Evolutionary conservation across 208 protist genomes (phyloP).

Genomic region (Trichomonas gallinae): DNA sequence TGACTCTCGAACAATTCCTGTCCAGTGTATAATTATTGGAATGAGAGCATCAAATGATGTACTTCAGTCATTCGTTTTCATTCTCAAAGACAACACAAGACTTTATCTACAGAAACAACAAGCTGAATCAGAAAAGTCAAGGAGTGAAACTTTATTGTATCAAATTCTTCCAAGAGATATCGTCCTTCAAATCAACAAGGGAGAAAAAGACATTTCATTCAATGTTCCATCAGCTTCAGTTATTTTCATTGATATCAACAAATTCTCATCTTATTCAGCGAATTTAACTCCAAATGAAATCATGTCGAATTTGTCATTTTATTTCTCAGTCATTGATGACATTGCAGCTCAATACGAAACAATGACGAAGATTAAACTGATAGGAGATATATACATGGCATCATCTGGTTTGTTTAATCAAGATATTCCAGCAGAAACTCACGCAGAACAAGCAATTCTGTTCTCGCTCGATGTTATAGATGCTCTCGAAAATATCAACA

Average conservation of each 20-base stretch:
- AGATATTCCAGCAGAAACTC: background rate
- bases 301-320: background rate
- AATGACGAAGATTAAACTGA: background rate
- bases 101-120: background rate
- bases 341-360: background rate
- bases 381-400: background rate
- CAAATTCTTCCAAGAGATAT: background rate
- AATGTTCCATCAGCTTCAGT: background rate
- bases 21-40: background rate
- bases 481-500: background rate
- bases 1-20: background rate
- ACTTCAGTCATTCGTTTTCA: background rate
- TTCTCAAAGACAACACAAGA: background rate
- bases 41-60: background rate
- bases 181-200: background rate
- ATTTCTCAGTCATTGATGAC: background rate
- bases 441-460: background rate
- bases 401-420: background rate
- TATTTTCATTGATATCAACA: background rate
- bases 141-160: background rate
- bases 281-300: background rate
- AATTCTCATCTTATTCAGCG: background rate
- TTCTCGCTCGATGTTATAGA: background rate
- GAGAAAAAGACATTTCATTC: background rate
- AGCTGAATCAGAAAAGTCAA: background rate